A percentile compares a stretch with the other conserved stretches of the same genome.
These are phyloP conservation scores for Botryosphaeria dothidea DNA, from an alignment of 2,329 filamentous ascomycete species.

Conservation along the genomic window DNA sequence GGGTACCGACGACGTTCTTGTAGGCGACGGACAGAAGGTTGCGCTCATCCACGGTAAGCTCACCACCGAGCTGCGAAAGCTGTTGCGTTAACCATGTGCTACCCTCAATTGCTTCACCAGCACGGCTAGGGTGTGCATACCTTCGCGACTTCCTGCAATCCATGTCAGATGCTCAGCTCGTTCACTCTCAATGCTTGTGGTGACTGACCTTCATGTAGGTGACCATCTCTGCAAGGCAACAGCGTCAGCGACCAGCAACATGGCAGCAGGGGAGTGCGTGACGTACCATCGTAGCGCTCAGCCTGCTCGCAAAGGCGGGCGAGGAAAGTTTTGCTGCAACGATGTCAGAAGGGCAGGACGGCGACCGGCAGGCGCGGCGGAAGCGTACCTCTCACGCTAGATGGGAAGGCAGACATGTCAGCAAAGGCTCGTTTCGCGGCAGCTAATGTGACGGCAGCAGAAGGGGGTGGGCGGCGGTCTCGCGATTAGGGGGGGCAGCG, in stretches of 20 bases:
- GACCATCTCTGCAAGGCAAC: slow-evolving; percentile 77
- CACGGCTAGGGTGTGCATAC: slow-evolving; percentile 60
- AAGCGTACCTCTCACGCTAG: slow-evolving; percentile 52
- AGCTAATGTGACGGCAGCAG: slow-evolving; percentile 7
- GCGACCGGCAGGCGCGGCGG: slow-evolving; percentile 23
- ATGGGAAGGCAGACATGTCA: slow-evolving; percentile 34
- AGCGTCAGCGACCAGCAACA: slow-evolving; percentile 23
- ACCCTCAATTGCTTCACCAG: slow-evolving; percentile 59
- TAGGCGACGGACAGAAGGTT: slow-evolving; percentile 97
- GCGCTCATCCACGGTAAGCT: slow-evolving; percentile 81
- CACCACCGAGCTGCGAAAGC: slow-evolving; percentile 53
- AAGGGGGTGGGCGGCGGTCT: slow-evolving; percentile 32
- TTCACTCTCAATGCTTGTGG: slow-evolving; percentile 1
- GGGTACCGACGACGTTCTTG: slow-evolving; percentile 98
- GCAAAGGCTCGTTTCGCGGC: slow-evolving; percentile 25
- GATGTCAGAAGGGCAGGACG: slow-evolving; percentile 30
- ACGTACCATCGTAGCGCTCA: slow-evolving; percentile 96
- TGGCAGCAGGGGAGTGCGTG: slow-evolving; percentile 20
- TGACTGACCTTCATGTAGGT: slow-evolving; percentile 86
- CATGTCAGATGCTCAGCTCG: slow-evolving; percentile 15
- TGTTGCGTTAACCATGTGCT: slow-evolving; percentile 15
- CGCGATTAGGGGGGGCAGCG: slow-evolving; percentile 34
- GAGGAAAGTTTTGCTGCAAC: slow-evolving; percentile 52
- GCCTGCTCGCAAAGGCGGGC: slow-evolving; percentile 99
- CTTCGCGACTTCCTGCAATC: slow-evolving; percentile 21